A percentile compares a stretch with the other conserved stretches of the same genome.
phyloP scores from a whole-genome alignment of 2,329 filamentous ascomycete species.

The Macrophomina pseudophaseolina region DNA sequence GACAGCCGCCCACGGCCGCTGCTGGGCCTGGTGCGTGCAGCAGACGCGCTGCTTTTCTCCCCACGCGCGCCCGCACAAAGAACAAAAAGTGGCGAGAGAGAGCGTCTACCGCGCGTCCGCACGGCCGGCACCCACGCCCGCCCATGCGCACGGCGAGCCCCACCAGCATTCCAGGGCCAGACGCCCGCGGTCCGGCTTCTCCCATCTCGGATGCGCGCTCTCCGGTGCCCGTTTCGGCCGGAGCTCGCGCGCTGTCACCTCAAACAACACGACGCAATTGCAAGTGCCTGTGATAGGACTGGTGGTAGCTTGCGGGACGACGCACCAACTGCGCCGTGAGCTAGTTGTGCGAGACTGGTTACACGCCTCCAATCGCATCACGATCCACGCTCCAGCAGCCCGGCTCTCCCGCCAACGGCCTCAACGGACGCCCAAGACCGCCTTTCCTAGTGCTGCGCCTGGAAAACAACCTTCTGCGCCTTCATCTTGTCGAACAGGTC shows the following conservation, averaged over 20 bases:
- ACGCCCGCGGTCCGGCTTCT: slow-evolving; percentile 1
- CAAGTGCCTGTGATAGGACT: neutral
- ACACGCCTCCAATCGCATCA: slow-evolving; percentile 22
- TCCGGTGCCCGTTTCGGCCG: slow-evolving; percentile 15
- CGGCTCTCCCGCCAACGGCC: slow-evolving; percentile 17
- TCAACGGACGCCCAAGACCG: slow-evolving; percentile 9
- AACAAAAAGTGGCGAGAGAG: slow-evolving; percentile 9
- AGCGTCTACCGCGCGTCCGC: slow-evolving; percentile 22
- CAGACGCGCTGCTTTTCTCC: too few relatives aligned
- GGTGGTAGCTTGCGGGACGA: slow-evolving; percentile 4
- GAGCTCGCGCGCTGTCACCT: slow-evolving; percentile 12
- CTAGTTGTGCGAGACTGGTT: slow-evolving; percentile 23
- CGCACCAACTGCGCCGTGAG: slow-evolving; percentile 1
- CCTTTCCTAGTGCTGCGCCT: slow-evolving; percentile 44
- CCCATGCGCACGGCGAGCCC: neutral
- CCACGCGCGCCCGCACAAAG: neutral
- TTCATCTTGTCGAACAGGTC: slow-evolving; percentile 60
- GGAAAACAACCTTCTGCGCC: slow-evolving; percentile 59
- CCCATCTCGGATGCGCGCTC: slow-evolving; percentile 11
- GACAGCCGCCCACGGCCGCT: slow-evolving; percentile 1
- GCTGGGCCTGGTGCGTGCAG: neutral
- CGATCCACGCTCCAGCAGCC: slow-evolving; percentile 14
- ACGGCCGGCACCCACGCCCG: slow-evolving; percentile 5
- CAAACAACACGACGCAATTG: slow-evolving; percentile 19
- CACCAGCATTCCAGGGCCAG: slow-evolving; percentile 1